Conservation (phyloP, 176 grass and related monocot species). For the Carex myosuroides region DNA sequence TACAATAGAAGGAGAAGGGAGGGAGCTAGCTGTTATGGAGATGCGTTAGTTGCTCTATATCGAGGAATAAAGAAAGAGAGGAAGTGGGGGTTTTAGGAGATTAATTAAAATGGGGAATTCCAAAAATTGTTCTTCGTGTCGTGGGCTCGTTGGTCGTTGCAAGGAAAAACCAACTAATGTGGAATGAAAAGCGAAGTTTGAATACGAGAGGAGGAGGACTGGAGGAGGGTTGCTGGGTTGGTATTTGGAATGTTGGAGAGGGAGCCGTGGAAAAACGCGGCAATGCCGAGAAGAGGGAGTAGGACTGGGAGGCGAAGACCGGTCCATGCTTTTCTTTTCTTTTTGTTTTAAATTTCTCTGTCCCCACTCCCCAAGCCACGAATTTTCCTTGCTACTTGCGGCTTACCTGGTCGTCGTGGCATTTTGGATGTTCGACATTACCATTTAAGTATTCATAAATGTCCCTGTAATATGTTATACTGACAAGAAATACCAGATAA, state of each 20-base stretch:
- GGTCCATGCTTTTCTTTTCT: neutral
- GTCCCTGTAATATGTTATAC: slow-evolving; percentile 2
- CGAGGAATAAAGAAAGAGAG: neutral
- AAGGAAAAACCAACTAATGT: neutral
- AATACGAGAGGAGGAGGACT: neutral
- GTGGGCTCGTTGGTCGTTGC: slow-evolving; percentile 14
- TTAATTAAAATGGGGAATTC: slow-evolving; percentile 1
- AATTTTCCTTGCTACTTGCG: slow-evolving; percentile 9
- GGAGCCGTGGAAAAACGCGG: slow-evolving; percentile 60
- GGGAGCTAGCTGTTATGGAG: neutral
- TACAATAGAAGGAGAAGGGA: neutral
- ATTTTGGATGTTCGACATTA: neutral
- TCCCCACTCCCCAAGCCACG: neutral
- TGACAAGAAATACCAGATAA: slow-evolving; percentile 9
- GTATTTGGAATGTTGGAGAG: slow-evolving; percentile 37
- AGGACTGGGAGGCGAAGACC: neutral
- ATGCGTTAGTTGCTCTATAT: neutral
- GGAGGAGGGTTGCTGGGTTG: neutral
- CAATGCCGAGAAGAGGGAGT: slow-evolving; percentile 8
- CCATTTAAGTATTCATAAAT: neutral
- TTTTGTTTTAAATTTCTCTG: slow-evolving; percentile 9
- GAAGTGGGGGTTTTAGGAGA: neutral
- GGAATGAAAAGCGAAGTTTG: slow-evolving; percentile 5
- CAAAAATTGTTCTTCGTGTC: neutral
- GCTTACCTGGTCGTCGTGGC: neutral